Evolutionary conservation across 179 eudicot species (phyloP).

Genomic region (Vitellaria paradoxa): DNA sequence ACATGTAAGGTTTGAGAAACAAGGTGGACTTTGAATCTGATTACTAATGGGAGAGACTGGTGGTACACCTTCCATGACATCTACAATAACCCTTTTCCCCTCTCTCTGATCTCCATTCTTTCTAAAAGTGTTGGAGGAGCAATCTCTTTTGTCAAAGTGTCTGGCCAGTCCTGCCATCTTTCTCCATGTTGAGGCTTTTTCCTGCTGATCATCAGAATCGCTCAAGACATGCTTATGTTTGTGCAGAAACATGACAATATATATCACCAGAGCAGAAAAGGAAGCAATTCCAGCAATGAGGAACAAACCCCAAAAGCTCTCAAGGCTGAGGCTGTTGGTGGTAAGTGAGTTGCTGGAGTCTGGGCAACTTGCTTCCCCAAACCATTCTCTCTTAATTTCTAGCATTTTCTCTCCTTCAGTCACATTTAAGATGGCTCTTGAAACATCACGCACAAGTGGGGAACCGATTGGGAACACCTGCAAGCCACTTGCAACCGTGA

Average conservation of each 20-base stretch:
- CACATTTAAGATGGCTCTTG: conserved; percentile 38
- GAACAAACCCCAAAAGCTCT: no score
- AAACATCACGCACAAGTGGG: conserved; percentile 43
- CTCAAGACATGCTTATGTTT: no score
- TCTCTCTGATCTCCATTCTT: no score
- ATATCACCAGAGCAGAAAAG: conserved; percentile 16
- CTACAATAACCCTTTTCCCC: background rate
- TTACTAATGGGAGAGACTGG: background rate
- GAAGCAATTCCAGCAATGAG: no score
- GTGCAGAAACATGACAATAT: conserved; percentile 13
- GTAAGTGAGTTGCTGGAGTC: conserved; percentile 3
- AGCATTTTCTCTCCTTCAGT: conserved; percentile 34
- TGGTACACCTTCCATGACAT: no score
- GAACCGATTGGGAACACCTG: conserved; percentile 54
- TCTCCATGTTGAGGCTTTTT: no score
- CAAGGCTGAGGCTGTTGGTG: no score
- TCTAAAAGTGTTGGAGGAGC: no score
- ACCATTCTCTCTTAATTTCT: conserved; percentile 30
- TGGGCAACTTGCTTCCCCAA: conserved; percentile 17
- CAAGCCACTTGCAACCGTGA: background rate
- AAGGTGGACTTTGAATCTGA: background rate
- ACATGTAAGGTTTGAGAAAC: background rate
- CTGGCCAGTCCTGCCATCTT: no score
- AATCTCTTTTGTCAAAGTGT: no score
- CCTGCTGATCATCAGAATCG: no score